Conservation (phyloP, 1,139 yeast genomes). For the Geotrichum macrosporum region DNA sequence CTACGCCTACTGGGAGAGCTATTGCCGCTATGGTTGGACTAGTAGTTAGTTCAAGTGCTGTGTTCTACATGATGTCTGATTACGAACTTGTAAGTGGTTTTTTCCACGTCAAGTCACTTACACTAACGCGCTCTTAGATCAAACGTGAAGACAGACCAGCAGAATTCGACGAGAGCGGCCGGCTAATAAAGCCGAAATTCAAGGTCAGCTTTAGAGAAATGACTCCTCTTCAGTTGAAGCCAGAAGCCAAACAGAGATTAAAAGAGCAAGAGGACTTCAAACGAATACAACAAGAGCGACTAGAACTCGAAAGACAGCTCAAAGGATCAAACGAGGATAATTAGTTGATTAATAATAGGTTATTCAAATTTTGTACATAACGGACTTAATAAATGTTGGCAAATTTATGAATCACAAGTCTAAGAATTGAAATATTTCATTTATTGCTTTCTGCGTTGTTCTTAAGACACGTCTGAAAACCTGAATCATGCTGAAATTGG, state of each 20-base stretch:
- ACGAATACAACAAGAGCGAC: conserved; percentile 19
- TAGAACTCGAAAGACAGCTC: conserved; percentile 15
- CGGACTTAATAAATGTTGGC: not conserved
- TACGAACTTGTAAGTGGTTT: conserved; percentile 20
- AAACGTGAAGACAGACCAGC: conserved; percentile 23
- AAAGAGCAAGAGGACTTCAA: conserved; percentile 14
- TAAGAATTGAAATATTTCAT: too few species aligned
- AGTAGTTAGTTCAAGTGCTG: conserved; percentile 12
- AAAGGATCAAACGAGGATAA: not conserved
- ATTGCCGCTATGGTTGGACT: conserved; percentile 19
- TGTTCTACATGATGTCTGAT: conserved; percentile 19
- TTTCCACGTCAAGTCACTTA: not conserved
- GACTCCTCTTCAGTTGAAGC: conserved; percentile 38
- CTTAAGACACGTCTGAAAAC: too few species aligned
- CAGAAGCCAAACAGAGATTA: conserved; percentile 32
- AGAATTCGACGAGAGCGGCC: conserved; percentile 30
- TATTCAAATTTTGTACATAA: not conserved
- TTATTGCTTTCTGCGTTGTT: too few species aligned
- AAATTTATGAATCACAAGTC: too few species aligned
- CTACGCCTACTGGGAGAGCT: conserved; percentile 20
- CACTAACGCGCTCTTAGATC: conserved; percentile 8
- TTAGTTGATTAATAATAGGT: not conserved
- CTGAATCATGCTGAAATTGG: too few species aligned
- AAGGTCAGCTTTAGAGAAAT: conserved; percentile 38
- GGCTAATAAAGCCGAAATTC: conserved; percentile 31